Base-by-base conservation (phyloP, 2,329 filamentous ascomycete species). In the Daldinia sp. region DNA sequence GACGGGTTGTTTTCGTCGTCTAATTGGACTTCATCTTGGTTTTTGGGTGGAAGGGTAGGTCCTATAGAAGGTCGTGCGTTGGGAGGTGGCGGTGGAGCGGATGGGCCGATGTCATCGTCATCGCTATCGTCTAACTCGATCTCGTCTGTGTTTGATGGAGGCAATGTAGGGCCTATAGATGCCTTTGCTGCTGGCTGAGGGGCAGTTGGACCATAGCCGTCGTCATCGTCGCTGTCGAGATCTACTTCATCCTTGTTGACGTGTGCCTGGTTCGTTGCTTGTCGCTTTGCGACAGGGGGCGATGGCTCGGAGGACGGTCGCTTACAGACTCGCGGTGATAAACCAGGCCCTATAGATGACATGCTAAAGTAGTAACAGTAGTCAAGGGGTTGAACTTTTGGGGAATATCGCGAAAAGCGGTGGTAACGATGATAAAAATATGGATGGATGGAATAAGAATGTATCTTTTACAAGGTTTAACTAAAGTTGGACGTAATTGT, bases 261-360 rank as follows among this genome's bases (percentile, higher is more conserved):
- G 73, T 75, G 85, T 4, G 66, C 54, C 56, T 48, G 82, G 70
- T 71, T 77, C 68, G 72, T 69, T n/a, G 71, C 72, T 45, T 70
- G 76, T 27, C 77, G 61, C 70, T 88, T 88, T 54, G 76, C 67
- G 3, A 80, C 80, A 34, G 80, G 82, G 5, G 79, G 79, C n/a
- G n/a, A n/a, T n/a, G n/a, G n/a, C n/a, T n/a, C n/a, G 79, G 70
- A 3, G 80, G 82, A 71, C 85, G 85, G 71, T 88, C 87, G 83
- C 75, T 89, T 89, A 30, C 85, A 73, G 39, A 90, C 82, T 64
- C 91, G 87, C 3, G 90, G 83, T 10, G 91, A 90, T 21, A 93
- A 76, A 63, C 88, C 82, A 11, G 91, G 90, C 4, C 90, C 90
- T 72, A 92, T 88, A 30, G 86, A 87, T 51, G 88, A 80, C 89